Percentiles rank a stretch among this genome's conserved stretches.
Conservation (phyloP, 306 rosid species). For the Boehmeria nivea region DNA sequence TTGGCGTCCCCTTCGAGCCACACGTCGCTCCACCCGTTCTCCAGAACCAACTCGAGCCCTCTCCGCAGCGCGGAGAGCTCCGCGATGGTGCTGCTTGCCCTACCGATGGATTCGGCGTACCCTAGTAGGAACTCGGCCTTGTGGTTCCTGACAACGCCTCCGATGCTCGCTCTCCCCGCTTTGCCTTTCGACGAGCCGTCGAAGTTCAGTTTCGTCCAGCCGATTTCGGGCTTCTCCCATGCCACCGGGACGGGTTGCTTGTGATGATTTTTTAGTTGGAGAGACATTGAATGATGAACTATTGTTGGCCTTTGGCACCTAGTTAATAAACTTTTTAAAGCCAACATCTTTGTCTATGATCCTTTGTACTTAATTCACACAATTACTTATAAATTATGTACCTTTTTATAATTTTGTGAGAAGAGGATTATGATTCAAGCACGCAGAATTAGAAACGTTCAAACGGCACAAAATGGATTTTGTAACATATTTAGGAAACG, state of each 20-base stretch:
- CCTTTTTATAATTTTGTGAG: background rate
- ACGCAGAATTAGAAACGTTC: too few relatives aligned
- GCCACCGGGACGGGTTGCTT: constrained; percentile 51
- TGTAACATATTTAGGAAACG: too few relatives aligned
- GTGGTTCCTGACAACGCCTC: constrained; percentile 60
- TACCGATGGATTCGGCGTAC: constrained; percentile 57
- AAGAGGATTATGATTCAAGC: background rate
- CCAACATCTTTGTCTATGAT: constrained; percentile 27
- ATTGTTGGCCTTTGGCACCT: constrained; percentile 31
- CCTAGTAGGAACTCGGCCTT: constrained; percentile 70
- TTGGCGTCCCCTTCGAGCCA: constrained; percentile 80
- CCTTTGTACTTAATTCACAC: too few relatives aligned
- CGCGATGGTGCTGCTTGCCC: constrained; percentile 56
- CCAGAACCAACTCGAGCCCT: constrained; percentile 63
- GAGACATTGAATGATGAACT: background rate
- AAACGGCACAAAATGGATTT: too few relatives aligned
- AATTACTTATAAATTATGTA: too few relatives aligned
- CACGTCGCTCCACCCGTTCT: constrained; percentile 63
- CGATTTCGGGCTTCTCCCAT: constrained; percentile 61
- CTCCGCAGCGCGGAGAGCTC: constrained; percentile 47
- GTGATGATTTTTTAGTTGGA: constrained; percentile 29
- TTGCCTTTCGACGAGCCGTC: constrained; percentile 56
- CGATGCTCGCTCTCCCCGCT: constrained; percentile 51
- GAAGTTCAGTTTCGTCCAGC: constrained; percentile 67
- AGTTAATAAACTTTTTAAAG: constrained; percentile 19